Evolutionary conservation across 1,284 basidiomycete species (phyloP).

Genomic region (Anthracocystis panici-leucophaei): DNA sequence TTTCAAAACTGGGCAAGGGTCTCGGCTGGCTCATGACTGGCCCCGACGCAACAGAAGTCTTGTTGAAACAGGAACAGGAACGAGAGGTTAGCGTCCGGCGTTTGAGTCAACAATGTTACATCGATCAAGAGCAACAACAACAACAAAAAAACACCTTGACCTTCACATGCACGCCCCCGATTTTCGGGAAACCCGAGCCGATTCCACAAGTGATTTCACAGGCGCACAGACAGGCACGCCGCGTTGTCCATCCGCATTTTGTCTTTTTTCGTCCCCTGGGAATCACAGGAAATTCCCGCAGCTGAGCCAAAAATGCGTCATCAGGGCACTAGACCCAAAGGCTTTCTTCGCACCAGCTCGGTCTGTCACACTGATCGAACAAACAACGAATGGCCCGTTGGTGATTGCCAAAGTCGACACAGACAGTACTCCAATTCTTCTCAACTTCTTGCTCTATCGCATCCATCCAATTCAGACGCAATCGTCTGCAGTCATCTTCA

Average conservation of each 20-base stretch:
- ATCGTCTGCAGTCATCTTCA: neutral
- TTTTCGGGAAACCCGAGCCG: neutral
- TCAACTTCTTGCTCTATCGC: neutral
- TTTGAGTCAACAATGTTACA: neutral
- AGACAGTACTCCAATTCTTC: neutral
- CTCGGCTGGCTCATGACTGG: neutral
- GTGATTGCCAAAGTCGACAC: neutral
- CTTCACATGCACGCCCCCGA: no score
- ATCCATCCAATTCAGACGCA: neutral
- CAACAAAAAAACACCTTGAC: no score
- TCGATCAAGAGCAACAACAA: neutral
- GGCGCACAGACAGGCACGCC: neutral
- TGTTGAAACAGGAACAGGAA: constrained; percentile 3
- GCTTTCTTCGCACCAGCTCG: no score
- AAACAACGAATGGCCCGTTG: neutral
- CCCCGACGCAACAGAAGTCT: neutral
- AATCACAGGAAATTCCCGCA: neutral
- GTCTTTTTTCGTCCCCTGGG: no score
- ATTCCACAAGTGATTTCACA: no score
- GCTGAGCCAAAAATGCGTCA: no score
- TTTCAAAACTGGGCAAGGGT: no score
- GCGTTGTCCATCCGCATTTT: neutral
- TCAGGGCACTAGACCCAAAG: no score
- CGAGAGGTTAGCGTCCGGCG: neutral
- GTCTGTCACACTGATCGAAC: constrained; percentile 5